These are phyloP conservation scores for Mortierella hygrophila DNA, from an alignment of 192 early-diverging fungal species.

Conservation along the genomic window DNA sequence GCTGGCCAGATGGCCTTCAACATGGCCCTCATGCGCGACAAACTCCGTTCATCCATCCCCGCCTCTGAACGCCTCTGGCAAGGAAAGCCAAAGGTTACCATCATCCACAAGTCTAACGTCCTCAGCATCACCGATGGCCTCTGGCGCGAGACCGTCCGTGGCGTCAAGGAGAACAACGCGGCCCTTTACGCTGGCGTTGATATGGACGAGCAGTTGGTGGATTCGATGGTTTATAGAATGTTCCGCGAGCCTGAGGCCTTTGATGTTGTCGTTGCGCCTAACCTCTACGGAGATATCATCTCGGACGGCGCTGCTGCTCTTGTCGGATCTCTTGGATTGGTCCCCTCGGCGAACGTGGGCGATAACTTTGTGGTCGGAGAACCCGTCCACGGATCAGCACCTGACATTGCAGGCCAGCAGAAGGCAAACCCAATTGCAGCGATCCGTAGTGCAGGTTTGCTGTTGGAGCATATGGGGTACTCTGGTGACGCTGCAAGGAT, in stretches of 20 bases:
- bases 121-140: constrained; percentile 95
- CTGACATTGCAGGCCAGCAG: constrained; percentile 97
- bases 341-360: constrained; percentile 97
- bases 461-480: constrained; percentile 89
- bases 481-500: constrained; percentile 79
- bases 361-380: constrained; percentile 96
- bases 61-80: constrained; percentile 74
- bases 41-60: constrained; percentile 70
- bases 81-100: constrained; percentile 83
- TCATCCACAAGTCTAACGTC: constrained; percentile 99
- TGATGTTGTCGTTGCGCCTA: constrained; percentile 97
- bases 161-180: constrained; percentile 75
- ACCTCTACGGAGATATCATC: constrained; percentile 98
- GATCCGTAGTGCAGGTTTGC: constrained; percentile 93
- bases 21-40: constrained; percentile 87
- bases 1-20: constrained; percentile 93
- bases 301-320: constrained; percentile 96
- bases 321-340: constrained; percentile 94
- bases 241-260: constrained; percentile 97
- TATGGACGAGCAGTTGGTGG: constrained; percentile 97
- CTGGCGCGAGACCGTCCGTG: constrained; percentile 92
- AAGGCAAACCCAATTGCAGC: constrained; percentile 98
- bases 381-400: constrained; percentile 96
- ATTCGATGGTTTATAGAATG: constrained; percentile 99
- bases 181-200: constrained; percentile 72